Percentiles rank a stretch among this genome's conserved stretches.
Conservation (phyloP, 1,284 basidiomycete species). For the Amylostereum chailletii region DNA sequence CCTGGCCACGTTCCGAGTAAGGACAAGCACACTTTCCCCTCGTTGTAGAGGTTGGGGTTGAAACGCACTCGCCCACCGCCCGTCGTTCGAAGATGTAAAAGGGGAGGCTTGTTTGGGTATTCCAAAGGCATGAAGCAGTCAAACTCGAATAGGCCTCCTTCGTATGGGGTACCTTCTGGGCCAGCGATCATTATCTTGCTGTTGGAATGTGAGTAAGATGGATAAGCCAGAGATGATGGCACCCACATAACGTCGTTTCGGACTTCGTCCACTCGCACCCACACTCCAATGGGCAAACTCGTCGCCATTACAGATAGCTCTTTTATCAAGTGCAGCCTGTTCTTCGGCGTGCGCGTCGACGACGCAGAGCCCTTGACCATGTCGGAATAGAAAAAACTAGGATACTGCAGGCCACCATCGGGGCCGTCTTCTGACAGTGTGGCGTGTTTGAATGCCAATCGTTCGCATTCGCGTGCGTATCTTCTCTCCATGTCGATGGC, state of each 20-base stretch:
- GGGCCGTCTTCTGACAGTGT: slow-evolving; percentile 17
- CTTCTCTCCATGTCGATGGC: slow-evolving; percentile 26
- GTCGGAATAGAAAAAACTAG: slow-evolving; percentile 27
- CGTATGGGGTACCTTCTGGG: slow-evolving; percentile 45
- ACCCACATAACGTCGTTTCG: slow-evolving; percentile 43
- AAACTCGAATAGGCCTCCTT: slow-evolving; percentile 47
- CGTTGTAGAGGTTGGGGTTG: slow-evolving; percentile 45
- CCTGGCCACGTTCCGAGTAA: slow-evolving; percentile 46
- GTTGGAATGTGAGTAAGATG: not conserved
- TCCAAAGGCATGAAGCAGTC: slow-evolving; percentile 44
- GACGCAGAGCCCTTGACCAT: slow-evolving; percentile 26
- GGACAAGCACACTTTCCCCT: slow-evolving; percentile 45
- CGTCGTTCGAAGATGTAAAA: slow-evolving; percentile 41
- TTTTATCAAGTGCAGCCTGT: slow-evolving; percentile 43
- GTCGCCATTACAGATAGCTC: slow-evolving; percentile 47
- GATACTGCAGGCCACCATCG: slow-evolving; percentile 17
- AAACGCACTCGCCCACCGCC: slow-evolving; percentile 42
- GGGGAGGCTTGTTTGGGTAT: slow-evolving; percentile 37
- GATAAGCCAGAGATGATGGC: not conserved
- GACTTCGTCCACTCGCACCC: slow-evolving; percentile 47
- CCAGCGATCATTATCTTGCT: slow-evolving; percentile 51
- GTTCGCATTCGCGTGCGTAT: slow-evolving; percentile 37
- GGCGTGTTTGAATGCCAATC: slow-evolving; percentile 37
- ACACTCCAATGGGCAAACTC: slow-evolving; percentile 43
- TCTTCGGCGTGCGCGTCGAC: slow-evolving; percentile 34